These are phyloP conservation scores for Gymnopilus dilepis DNA, from an alignment of 768 basidiomycete genomes.

Conservation along the genomic window DNA sequence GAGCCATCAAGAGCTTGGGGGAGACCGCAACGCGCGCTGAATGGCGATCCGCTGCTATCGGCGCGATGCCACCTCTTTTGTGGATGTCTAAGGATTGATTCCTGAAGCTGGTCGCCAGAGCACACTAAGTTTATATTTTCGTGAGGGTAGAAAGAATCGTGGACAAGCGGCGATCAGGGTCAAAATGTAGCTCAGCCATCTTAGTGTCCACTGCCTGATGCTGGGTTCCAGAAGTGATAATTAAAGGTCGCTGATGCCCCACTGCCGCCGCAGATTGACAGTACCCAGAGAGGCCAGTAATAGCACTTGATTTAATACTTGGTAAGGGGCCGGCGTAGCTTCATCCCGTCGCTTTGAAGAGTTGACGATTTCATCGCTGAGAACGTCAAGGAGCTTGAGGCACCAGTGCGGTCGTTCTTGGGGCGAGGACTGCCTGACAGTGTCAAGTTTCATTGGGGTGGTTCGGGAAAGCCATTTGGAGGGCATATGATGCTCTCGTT, in stretches of 20 bases:
- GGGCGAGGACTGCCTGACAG: background rate
- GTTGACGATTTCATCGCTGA: background rate
- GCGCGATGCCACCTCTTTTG: background rate
- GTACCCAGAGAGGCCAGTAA: background rate
- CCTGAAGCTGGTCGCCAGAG: background rate
- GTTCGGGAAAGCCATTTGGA: background rate
- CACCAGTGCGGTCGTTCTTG: background rate
- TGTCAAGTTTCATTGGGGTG: background rate
- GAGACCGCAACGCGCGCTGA: background rate
- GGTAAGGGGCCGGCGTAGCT: background rate
- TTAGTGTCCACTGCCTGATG: background rate
- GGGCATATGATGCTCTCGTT: background rate
- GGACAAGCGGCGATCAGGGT: conserved; percentile 5
- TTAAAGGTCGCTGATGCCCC: conserved; percentile 2
- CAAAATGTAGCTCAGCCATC: background rate
- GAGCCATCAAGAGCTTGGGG: background rate
- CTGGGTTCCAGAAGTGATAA: background rate
- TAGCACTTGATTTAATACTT: background rate
- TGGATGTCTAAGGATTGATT: background rate
- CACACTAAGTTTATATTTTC: background rate
- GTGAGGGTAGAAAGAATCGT: background rate
- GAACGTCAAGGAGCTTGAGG: background rate
- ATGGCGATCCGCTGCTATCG: conserved; percentile 11
- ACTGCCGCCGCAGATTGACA: background rate
- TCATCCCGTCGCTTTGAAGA: background rate